A percentile compares a stretch with the other conserved stretches of the same genome.
Evolutionary conservation across 345 rosid genomes (phyloP).

Genomic region (Microthlaspi erraticum): DNA sequence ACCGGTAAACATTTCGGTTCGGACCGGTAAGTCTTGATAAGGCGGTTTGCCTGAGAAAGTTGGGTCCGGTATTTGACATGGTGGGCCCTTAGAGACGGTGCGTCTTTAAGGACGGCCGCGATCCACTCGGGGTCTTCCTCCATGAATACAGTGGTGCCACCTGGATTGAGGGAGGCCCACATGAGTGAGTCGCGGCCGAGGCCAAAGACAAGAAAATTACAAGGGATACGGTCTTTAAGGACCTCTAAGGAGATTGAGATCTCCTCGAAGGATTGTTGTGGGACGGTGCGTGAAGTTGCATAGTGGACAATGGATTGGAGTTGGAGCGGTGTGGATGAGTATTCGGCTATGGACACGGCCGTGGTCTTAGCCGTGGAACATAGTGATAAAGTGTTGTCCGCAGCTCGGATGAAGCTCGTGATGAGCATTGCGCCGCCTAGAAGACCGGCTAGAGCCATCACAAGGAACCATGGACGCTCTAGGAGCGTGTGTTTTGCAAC

Average conservation of each 20-base stretch:
- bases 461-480: slow-evolving; percentile 49
- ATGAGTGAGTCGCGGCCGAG: slow-evolving; percentile 76
- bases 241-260: slow-evolving; percentile 63
- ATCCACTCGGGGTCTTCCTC: slow-evolving; percentile 82
- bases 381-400: slow-evolving; percentile 46
- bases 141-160: slow-evolving; percentile 71
- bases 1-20: slow-evolving; percentile 55
- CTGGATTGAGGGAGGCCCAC: slow-evolving; percentile 78
- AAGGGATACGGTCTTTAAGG: slow-evolving; percentile 54
- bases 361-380: slow-evolving; percentile 50
- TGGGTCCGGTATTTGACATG: slow-evolving; percentile 72
- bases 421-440: slow-evolving; percentile 54
- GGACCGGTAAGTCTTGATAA: slow-evolving; percentile 50
- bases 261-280: slow-evolving; percentile 63
- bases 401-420: slow-evolving; percentile 47
- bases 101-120: slow-evolving; percentile 51
- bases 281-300: slow-evolving; percentile 62
- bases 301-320: slow-evolving; percentile 73
- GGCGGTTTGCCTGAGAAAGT: slow-evolving; percentile 52
- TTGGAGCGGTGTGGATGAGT: slow-evolving; percentile 58
- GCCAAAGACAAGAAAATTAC: slow-evolving; percentile 77
- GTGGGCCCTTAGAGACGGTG: slow-evolving; percentile 60
- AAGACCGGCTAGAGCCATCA: slow-evolving; percentile 48
- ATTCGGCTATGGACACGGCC: slow-evolving; percentile 37
- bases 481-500: slow-evolving; percentile 29